phyloP scores from a whole-genome alignment of 305 asterid genomes.

The Solanum hybrid region DNA sequence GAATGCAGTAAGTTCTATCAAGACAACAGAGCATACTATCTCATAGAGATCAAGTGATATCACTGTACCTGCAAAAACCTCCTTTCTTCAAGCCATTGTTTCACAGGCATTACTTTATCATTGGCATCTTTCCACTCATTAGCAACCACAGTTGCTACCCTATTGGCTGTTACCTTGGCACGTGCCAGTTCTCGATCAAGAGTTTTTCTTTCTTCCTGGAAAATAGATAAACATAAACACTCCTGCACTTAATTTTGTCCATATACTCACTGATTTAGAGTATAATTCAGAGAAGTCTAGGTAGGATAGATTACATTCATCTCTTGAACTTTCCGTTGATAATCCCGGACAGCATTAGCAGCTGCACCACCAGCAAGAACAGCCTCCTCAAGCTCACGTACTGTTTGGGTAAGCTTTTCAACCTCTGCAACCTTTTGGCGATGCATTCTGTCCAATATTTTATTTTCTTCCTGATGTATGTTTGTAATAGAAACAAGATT shows the following conservation, averaged over 20 bases:
- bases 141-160: constrained; percentile 98
- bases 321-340: constrained; percentile 99
- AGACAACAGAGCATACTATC: neutral
- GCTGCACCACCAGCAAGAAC: constrained; percentile 99
- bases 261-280: neutral
- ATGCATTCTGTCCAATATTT: constrained; percentile 91
- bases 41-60: neutral
- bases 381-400: constrained; percentile 98
- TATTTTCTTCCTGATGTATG: constrained; percentile 79
- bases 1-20: neutral
- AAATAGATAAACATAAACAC: constrained; percentile 1
- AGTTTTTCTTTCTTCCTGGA: constrained; percentile 93
- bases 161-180: constrained; percentile 95
- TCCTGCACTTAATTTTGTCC: neutral
- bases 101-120: constrained; percentile 99
- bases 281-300: neutral
- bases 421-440: constrained; percentile 98
- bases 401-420: constrained; percentile 97
- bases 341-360: constrained; percentile 98
- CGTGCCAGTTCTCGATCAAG: constrained; percentile 98
- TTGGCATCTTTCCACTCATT: constrained; percentile 98
- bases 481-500: constrained; percentile 3
- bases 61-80: constrained; percentile 76
- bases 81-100: constrained; percentile 98
- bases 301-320: constrained; percentile 61